phyloP scores from a whole-genome alignment of 139 green algal genomes.

The Spirogloea muscicola region DNA sequence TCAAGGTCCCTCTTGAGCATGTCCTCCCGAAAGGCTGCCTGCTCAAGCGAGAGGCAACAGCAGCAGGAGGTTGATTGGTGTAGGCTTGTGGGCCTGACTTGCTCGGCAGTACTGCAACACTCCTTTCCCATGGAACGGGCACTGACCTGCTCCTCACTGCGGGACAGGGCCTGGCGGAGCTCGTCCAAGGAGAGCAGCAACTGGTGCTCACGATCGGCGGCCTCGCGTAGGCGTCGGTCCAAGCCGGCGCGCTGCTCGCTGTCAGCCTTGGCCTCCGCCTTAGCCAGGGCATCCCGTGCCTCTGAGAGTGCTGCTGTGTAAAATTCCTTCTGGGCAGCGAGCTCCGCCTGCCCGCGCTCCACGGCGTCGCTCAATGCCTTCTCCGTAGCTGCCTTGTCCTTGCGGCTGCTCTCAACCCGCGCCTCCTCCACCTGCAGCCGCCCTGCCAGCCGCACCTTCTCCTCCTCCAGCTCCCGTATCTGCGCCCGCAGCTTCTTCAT shows the following conservation, averaged over 20 bases:
- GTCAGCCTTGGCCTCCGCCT: conserved; percentile 35
- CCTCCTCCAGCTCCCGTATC: conserved; percentile 53
- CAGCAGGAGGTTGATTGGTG: too few species aligned
- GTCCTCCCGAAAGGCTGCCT: conserved; percentile 43
- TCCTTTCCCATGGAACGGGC: too few species aligned
- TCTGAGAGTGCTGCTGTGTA: conserved; percentile 21
- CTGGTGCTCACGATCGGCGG: conserved; percentile 22
- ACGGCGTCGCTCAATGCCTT: conserved; percentile 63
- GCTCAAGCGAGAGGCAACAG: too few species aligned
- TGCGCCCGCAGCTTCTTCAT: conserved; percentile 70
- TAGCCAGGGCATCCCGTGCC: conserved; percentile 21
- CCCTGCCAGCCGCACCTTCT: conserved; percentile 36
- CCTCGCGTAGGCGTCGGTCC: conserved; percentile 36
- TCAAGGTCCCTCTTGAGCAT: conserved; percentile 29
- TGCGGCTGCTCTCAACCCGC: conserved; percentile 37
- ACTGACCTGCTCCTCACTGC: conserved; percentile 37
- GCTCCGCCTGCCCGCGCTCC: conserved; percentile 57
- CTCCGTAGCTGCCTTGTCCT: conserved; percentile 55
- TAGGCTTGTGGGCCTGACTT: too few species aligned
- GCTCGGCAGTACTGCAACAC: too few species aligned
- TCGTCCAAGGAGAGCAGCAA: conserved; percentile 40
- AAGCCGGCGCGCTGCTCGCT: conserved; percentile 6
- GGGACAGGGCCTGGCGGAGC: conserved; percentile 29
- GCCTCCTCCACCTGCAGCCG: conserved; percentile 41
- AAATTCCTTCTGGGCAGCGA: conserved; percentile 56